These are phyloP conservation scores for Malus sylvestris DNA, from an alignment of 306 rosid species.

Conservation along the genomic window DNA sequence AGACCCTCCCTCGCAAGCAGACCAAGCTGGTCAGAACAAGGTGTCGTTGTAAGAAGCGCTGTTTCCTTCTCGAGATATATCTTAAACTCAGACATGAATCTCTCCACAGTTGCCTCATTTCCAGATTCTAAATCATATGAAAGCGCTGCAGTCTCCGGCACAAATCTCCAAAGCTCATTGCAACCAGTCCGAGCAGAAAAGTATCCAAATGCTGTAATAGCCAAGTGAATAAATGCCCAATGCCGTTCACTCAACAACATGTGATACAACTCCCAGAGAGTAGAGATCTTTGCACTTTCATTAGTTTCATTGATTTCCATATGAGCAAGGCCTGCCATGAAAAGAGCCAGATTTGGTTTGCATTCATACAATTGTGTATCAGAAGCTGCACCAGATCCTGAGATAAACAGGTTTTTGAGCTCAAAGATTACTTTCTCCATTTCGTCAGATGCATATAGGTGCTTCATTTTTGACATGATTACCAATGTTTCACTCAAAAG, in stretches of 20 bases:
- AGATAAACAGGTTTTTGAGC: slow-evolving; percentile 63
- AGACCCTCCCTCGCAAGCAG: slow-evolving; percentile 59
- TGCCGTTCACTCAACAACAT: slow-evolving; percentile 71
- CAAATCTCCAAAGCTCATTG: slow-evolving; percentile 69
- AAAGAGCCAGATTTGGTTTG: slow-evolving; percentile 75
- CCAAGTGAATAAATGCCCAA: slow-evolving; percentile 78
- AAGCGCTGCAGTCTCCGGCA: slow-evolving; percentile 74
- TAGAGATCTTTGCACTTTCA: slow-evolving; percentile 45
- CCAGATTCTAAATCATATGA: slow-evolving; percentile 63
- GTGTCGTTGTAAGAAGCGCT: slow-evolving; percentile 44
- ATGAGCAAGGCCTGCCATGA: slow-evolving; percentile 60
- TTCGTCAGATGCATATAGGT: slow-evolving; percentile 43
- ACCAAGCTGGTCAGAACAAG: slow-evolving; percentile 57
- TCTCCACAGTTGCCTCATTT: slow-evolving; percentile 38
- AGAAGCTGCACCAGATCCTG: slow-evolving; percentile 42
- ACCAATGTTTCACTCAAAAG: slow-evolving; percentile 68
- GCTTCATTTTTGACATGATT: slow-evolving; percentile 50
- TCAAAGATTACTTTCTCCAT: slow-evolving; percentile 57
- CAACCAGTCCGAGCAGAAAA: slow-evolving; percentile 59
- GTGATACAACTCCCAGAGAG: slow-evolving; percentile 58
- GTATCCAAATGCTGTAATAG: slow-evolving; percentile 65
- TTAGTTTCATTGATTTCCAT: slow-evolving; percentile 53
- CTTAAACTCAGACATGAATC: slow-evolving; percentile 57
- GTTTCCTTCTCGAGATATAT: slow-evolving; percentile 60
- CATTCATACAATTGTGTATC: slow-evolving; percentile 45